phyloP scores from a whole-genome alignment of 2,329 filamentous ascomycete species.

The Endocalyx cinctus region DNA sequence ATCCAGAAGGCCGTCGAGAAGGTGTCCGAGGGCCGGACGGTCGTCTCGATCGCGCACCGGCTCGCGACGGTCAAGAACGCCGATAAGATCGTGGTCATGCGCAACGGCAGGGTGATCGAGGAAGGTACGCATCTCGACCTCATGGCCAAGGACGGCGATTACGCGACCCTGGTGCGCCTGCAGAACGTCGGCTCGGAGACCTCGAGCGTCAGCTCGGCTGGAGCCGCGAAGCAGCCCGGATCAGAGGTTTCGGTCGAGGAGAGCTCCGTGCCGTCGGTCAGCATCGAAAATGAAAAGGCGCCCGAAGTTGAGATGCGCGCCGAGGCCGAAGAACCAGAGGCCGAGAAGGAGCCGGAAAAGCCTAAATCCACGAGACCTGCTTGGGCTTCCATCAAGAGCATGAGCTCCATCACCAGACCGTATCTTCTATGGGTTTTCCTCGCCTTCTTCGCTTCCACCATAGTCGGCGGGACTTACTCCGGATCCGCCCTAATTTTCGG shows the following conservation, averaged over 20 bases:
- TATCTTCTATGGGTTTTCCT: slow-evolving; percentile 34
- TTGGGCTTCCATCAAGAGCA: slow-evolving; percentile 33
- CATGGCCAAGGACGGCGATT: slow-evolving; percentile 33
- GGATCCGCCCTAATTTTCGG: slow-evolving; percentile 54
- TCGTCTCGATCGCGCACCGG: slow-evolving; percentile 62
- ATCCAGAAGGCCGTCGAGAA: slow-evolving; percentile 36
- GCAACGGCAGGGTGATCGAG: slow-evolving; percentile 55
- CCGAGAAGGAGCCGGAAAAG: slow-evolving; percentile 5
- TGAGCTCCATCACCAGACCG: slow-evolving; percentile 34
- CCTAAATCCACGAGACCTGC: slow-evolving; percentile 19
- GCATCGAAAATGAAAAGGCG: slow-evolving; percentile 11
- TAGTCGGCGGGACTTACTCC: slow-evolving; percentile 52
- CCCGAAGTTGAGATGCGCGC: slow-evolving; percentile 5
- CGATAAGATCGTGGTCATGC: slow-evolving; percentile 62
- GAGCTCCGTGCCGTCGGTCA: slow-evolving; percentile 11
- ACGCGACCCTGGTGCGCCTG: slow-evolving; percentile 26
- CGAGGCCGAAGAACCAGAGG: slow-evolving; percentile 8
- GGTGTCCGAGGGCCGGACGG: slow-evolving; percentile 44
- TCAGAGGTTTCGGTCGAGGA: slow-evolving; percentile 35
- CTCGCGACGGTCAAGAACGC: slow-evolving; percentile 57
- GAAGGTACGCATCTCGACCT: slow-evolving; percentile 58
- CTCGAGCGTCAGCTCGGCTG: slow-evolving; percentile 26
- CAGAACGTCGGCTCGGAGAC: slow-evolving; percentile 30
- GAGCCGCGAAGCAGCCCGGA: slow-evolving; percentile 20
- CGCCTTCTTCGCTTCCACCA: slow-evolving; percentile 38